Evolutionary conservation across 352 stramenopile genomes (phyloP).

Genomic region (Lagenidium sp.): DNA sequence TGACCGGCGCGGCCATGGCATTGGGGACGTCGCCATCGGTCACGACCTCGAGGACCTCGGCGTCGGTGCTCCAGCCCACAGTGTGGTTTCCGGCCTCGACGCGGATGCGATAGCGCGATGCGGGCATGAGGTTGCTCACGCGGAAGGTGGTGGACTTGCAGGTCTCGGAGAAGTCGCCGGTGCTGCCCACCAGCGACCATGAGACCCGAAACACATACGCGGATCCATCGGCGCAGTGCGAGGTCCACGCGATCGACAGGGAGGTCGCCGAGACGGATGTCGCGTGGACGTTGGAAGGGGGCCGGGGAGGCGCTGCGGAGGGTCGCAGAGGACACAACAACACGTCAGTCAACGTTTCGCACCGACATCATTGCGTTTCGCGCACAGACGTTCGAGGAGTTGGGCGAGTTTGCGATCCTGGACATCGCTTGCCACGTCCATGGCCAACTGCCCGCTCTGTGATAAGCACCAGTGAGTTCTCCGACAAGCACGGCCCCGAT

Average conservation of each 20-base stretch:
- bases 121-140: constrained; percentile 30
- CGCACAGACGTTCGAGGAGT: constrained; percentile 32
- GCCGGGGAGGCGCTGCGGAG: constrained; percentile 17
- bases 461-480: background rate
- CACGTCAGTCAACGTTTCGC: background rate
- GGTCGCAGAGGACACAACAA: background rate
- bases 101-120: constrained; percentile 25
- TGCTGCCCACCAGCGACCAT: constrained; percentile 20
- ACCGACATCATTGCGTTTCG: too few relatives aligned
- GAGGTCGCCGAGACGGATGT: constrained; percentile 17
- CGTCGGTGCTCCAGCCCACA: constrained; percentile 31
- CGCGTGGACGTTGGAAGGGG: constrained; percentile 15
- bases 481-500: background rate
- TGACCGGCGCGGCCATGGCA: constrained; percentile 21
- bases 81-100: constrained; percentile 37
- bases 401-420: constrained; percentile 22
- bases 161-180: constrained; percentile 10
- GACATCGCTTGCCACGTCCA: constrained; percentile 32
- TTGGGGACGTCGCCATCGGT: constrained; percentile 36
- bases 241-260: constrained; percentile 19
- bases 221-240: constrained; percentile 5
- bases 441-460: constrained; percentile 27
- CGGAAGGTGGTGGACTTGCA: constrained; percentile 14
- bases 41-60: constrained; percentile 9
- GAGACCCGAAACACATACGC: constrained; percentile 28